Evolutionary conservation across 2,329 filamentous ascomycete genomes (phyloP).

Genomic region (Cylindrodendrum hubeiense): DNA sequence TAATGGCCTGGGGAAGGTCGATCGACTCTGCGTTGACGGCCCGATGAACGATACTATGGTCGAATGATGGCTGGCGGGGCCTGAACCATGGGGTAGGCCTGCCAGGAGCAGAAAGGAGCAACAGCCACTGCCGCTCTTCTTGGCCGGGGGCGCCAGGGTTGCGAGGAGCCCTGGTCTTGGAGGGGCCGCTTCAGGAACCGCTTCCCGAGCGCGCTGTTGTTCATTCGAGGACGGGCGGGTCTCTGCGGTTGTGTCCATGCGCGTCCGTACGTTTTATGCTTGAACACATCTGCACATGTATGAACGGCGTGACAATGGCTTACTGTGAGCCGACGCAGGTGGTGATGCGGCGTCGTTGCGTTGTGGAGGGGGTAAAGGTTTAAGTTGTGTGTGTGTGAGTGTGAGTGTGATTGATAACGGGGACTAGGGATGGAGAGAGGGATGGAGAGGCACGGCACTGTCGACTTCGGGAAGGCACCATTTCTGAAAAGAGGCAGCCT

Average conservation of each 20-base stretch:
- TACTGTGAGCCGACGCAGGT: neutral
- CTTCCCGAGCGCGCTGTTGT: neutral
- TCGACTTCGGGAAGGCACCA: neutral
- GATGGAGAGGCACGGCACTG: neutral
- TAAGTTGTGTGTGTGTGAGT: neutral
- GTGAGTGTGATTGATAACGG: neutral
- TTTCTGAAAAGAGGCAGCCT: neutral
- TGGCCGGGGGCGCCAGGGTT: conserved; percentile 20
- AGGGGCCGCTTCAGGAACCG: conserved; percentile 20
- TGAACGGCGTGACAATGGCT: neutral
- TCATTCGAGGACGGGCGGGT: neutral
- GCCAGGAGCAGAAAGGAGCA: conserved; percentile 12
- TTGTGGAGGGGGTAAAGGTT: neutral
- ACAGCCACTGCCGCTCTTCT: conserved; percentile 19
- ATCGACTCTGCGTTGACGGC: conserved; percentile 35
- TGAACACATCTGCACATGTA: neutral
- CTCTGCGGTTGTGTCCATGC: neutral
- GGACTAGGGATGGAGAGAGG: neutral
- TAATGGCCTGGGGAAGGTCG: conserved; percentile 23
- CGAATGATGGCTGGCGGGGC: conserved; percentile 14
- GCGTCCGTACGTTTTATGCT: neutral
- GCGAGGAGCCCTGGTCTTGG: conserved; percentile 10
- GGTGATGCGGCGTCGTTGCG: neutral
- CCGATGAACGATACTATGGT: conserved; percentile 37
- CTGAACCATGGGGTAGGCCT: conserved; percentile 5